Percentiles rank a stretch among this genome's conserved stretches.
Conservation (phyloP, 331 rosid species). For the Cucumis variabilis region DNA sequence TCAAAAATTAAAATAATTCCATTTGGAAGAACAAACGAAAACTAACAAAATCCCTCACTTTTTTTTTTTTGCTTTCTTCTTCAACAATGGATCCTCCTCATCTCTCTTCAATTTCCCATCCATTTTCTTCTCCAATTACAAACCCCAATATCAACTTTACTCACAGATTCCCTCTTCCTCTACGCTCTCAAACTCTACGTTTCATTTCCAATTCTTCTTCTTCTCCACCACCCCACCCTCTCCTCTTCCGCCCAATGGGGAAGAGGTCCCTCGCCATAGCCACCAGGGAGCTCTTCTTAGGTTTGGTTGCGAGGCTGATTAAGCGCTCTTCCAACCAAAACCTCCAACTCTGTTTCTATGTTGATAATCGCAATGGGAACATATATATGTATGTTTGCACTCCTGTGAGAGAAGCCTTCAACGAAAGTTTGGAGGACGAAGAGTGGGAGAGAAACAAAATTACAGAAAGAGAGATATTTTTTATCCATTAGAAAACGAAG, state of each 20-base stretch:
- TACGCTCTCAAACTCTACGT: slow-evolving; percentile 26
- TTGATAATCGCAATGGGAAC: slow-evolving; percentile 48
- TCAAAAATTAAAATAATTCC: too few species aligned
- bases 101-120: background rate
- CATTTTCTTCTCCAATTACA: background rate
- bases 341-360: slow-evolving; percentile 45
- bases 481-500: too few species aligned
- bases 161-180: slow-evolving; percentile 20
- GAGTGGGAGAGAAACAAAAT: too few species aligned
- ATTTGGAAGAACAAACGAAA: background rate
- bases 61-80: background rate
- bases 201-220: slow-evolving; percentile 40
- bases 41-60: background rate
- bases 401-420: too few species aligned
- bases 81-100: slow-evolving; percentile 15
- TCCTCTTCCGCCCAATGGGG: slow-evolving; percentile 7
- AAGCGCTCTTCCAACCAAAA: slow-evolving; percentile 35
- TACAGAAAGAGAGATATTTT: too few species aligned
- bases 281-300: too few species aligned
- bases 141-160: slow-evolving; percentile 23
- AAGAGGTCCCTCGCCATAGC: slow-evolving; percentile 68
- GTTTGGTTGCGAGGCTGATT: slow-evolving; percentile 66
- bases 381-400: background rate
- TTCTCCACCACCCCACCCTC: slow-evolving; percentile 23
- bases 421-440: too few species aligned